These are phyloP conservation scores for Phytophthora tentaculata DNA, from an alignment of 352 stramenopile species.

Conservation along the genomic window DNA sequence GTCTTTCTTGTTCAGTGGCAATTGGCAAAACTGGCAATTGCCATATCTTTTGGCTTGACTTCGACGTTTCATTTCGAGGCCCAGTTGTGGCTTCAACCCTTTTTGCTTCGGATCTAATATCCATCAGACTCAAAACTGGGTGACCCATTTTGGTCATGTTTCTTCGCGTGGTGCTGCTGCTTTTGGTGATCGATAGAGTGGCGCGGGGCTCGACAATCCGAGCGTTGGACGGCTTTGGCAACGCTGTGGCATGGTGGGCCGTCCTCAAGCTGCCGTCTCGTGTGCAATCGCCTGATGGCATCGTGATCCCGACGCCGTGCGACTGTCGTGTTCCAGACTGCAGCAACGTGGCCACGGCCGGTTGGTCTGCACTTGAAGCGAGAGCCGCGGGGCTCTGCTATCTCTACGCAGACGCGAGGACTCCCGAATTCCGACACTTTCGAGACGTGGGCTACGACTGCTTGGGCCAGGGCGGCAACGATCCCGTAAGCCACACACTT, in stretches of 20 bases:
- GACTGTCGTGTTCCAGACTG: slow-evolving; percentile 69
- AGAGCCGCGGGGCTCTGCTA: slow-evolving; percentile 76
- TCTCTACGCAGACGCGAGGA: slow-evolving; percentile 71
- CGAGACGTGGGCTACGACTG: slow-evolving; percentile 75
- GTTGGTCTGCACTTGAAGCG: slow-evolving; percentile 31
- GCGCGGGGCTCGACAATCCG: slow-evolving; percentile 28
- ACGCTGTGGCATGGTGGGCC: slow-evolving; percentile 73
- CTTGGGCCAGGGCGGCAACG: slow-evolving; percentile 75
- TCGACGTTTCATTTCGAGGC: not conserved
- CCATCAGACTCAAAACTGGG: not conserved
- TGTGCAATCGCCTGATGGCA: slow-evolving; percentile 30
- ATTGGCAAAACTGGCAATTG: not conserved
- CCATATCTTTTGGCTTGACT: not conserved
- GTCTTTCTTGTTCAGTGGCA: not conserved
- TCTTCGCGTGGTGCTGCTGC: slow-evolving; percentile 12
- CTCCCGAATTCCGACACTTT: slow-evolving; percentile 65
- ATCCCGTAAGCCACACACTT: slow-evolving; percentile 78
- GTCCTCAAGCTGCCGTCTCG: slow-evolving; percentile 77
- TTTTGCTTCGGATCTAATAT: slow-evolving; percentile 1
- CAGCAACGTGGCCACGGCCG: slow-evolving; percentile 49
- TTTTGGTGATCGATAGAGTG: slow-evolving; percentile 23
- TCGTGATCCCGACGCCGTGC: slow-evolving; percentile 57
- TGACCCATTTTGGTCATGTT: not conserved
- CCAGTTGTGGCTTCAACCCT: too few species aligned
- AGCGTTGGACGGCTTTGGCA: slow-evolving; percentile 66